Conservation (phyloP, 306 rosid species). For the Ziziphus jujuba region DNA sequence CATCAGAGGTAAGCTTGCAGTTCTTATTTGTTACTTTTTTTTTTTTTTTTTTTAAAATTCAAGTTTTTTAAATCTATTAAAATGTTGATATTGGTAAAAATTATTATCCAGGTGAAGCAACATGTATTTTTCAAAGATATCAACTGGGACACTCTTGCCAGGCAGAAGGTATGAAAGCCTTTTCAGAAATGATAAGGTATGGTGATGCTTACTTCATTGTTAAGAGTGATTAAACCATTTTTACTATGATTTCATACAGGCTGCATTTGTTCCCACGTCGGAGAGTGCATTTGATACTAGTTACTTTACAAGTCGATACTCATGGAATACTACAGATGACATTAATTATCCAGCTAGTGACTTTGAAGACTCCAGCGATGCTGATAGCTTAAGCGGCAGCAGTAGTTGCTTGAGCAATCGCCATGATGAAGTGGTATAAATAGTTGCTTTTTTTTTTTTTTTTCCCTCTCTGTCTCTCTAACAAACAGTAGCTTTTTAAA, state of each 20-base stretch:
- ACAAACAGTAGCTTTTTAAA: not conserved
- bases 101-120: slow-evolving; percentile 77
- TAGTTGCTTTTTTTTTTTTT: slow-evolving; percentile 15
- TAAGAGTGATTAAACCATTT: slow-evolving; percentile 14
- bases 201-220: slow-evolving; percentile 3
- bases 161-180: slow-evolving; percentile 72
- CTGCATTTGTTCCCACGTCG: slow-evolving; percentile 96
- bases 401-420: slow-evolving; percentile 86
- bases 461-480: no score
- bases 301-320: slow-evolving; percentile 89
- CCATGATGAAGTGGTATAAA: slow-evolving; percentile 91
- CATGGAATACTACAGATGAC: slow-evolving; percentile 81
- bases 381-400: slow-evolving; percentile 92
- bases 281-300: slow-evolving; percentile 95
- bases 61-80: not conserved
- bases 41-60: slow-evolving; percentile 3
- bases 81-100: slow-evolving; percentile 19
- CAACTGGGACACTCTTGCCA: slow-evolving; percentile 98
- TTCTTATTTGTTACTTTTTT: slow-evolving; percentile 6
- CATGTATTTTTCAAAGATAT: slow-evolving; percentile 92
- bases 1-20: slow-evolving; percentile 65
- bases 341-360: slow-evolving; percentile 67
- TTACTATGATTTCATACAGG: slow-evolving; percentile 52
- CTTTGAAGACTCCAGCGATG: slow-evolving; percentile 85
- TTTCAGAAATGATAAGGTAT: not conserved